phyloP scores from a whole-genome alignment of 257 asterid species.

The Euphrasia confusa region DNA sequence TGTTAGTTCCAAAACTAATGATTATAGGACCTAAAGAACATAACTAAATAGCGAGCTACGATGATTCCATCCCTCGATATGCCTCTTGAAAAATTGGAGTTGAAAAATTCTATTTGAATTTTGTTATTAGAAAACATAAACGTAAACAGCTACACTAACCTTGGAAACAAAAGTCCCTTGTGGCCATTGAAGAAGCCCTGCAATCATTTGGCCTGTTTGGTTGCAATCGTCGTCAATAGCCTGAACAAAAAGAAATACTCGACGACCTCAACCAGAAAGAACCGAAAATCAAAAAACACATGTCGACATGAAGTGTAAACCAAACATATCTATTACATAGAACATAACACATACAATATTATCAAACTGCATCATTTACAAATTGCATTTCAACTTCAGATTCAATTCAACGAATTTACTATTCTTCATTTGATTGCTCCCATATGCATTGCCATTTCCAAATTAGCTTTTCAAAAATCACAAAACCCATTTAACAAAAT shows the following conservation, averaged over 20 bases:
- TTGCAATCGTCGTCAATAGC: constrained; percentile 77
- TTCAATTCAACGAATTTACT: not conserved
- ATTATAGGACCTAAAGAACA: not conserved
- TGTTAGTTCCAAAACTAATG: not conserved
- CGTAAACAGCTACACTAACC: constrained; percentile 34
- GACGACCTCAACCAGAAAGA: not conserved
- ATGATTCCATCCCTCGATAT: not conserved
- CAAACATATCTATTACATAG: not conserved
- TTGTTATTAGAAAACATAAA: not conserved
- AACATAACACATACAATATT: not conserved
- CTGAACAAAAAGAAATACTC: constrained; percentile 26
- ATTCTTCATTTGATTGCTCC: not conserved
- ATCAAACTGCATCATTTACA: constrained; percentile 4
- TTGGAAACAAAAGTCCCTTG: constrained; percentile 85
- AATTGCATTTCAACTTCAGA: not conserved
- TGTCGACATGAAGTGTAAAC: not conserved
- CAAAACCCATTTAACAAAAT: constrained; percentile 1
- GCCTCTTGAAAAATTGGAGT: not conserved
- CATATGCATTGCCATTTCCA: not conserved
- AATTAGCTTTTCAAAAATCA: not conserved
- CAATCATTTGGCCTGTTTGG: constrained; percentile 83
- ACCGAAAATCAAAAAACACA: not conserved
- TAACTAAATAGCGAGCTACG: not conserved
- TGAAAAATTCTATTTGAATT: not conserved
- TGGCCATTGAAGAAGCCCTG: constrained; percentile 83